These are phyloP conservation scores for Verruconis gallopava DNA, from an alignment of 2,329 filamentous ascomycete genomes.

Conservation along the genomic window DNA sequence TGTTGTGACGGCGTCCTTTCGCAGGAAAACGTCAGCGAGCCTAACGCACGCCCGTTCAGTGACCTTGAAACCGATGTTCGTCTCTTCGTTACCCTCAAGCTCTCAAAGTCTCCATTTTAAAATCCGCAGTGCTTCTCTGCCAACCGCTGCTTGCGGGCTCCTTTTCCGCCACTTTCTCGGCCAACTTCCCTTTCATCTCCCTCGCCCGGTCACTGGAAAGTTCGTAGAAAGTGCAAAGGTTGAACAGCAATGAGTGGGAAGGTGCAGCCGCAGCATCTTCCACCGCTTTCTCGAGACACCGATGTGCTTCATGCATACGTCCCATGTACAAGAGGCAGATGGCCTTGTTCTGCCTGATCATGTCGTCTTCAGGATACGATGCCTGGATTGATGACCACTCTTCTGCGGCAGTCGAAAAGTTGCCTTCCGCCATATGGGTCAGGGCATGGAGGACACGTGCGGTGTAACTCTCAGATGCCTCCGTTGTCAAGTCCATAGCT, in stretches of 20 bases:
- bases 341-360: conserved; percentile 70
- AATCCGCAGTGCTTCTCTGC: conserved; percentile 60
- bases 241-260: conserved; percentile 76
- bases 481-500: conserved; percentile 11
- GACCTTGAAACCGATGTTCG: no score
- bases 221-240: conserved; percentile 83
- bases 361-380: conserved; percentile 43
- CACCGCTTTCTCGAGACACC: conserved; percentile 53
- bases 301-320: conserved; percentile 44
- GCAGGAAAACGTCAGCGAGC: background rate
- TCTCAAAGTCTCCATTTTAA: conserved; percentile 45
- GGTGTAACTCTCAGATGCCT: conserved; percentile 11
- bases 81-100: no score
- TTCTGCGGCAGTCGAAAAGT: conserved; percentile 50
- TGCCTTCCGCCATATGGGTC: conserved; percentile 63
- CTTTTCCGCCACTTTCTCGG: conserved; percentile 53
- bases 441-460: conserved; percentile 47
- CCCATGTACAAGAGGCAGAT: conserved; percentile 77
- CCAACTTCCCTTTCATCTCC: conserved; percentile 58
- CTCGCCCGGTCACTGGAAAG: conserved; percentile 68
- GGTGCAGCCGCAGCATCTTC: conserved; percentile 40
- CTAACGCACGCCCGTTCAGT: background rate
- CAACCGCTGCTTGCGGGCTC: conserved; percentile 46
- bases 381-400: conserved; percentile 46
- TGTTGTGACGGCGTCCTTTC: background rate